A percentile compares a stretch with the other conserved stretches of the same genome.
Conservation (phyloP, 2,329 filamentous ascomycete genomes). For the Dothidotthia symphoricarpi region DNA sequence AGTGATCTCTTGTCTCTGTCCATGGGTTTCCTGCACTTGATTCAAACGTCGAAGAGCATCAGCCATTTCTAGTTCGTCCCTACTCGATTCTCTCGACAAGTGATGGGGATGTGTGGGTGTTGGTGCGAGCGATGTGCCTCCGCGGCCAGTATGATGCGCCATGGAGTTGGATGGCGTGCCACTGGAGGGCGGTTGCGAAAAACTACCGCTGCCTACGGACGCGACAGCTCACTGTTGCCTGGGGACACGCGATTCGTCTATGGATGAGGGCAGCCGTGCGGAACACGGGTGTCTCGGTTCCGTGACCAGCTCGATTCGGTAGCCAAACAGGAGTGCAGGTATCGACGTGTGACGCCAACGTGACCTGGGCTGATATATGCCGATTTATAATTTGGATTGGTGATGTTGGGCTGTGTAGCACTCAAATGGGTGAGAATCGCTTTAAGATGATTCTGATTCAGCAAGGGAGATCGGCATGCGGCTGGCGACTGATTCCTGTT, state of each 20-base stretch:
- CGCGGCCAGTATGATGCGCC: constrained; percentile 29
- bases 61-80: constrained; percentile 52
- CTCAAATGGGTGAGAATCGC: constrained; percentile 13
- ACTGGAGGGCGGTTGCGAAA: constrained; percentile 7
- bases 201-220: constrained; percentile 5
- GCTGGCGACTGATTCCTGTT: constrained; percentile 12
- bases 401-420: constrained; percentile 15
- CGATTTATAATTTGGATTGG: constrained; percentile 15
- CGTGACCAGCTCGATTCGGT: constrained; percentile 15
- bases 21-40: constrained; percentile 43
- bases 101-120: constrained; percentile 40
- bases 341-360: constrained; percentile 23
- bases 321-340: constrained; percentile 10
- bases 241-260: background rate
- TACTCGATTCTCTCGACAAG: constrained; percentile 46
- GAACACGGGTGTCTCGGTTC: constrained; percentile 1
- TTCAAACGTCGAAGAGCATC: constrained; percentile 47
- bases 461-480: constrained; percentile 18
- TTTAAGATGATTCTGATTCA: constrained; percentile 17
- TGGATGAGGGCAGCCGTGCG: background rate
- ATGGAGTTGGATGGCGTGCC: constrained; percentile 21
- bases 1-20: constrained; percentile 16
- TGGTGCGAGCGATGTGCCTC: constrained; percentile 40
- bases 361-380: constrained; percentile 25
- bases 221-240: constrained; percentile 24